Evolutionary conservation across 2,329 filamentous ascomycete genomes (phyloP).

Genomic region (Paecilomyces sp.): DNA sequence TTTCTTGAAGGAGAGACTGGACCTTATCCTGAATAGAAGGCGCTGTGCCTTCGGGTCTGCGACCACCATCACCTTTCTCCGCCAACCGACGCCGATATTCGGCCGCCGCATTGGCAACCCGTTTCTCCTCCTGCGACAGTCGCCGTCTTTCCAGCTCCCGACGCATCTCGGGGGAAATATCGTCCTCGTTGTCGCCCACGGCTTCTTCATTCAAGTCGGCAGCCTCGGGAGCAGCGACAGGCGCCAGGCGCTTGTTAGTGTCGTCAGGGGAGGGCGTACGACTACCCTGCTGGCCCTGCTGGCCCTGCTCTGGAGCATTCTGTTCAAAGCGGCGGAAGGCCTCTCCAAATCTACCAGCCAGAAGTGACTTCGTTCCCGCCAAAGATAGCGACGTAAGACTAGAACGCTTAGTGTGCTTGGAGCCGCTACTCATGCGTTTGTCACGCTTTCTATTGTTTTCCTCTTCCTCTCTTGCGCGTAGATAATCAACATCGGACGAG

Average conservation of each 20-base stretch:
- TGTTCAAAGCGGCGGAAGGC: constrained; percentile 88
- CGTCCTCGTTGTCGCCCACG: constrained; percentile 60
- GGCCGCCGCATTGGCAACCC: constrained; percentile 80
- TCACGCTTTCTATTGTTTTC: constrained; percentile 53
- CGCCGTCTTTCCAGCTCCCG: constrained; percentile 79
- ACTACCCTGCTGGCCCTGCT: constrained; percentile 2
- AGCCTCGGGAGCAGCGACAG: constrained; percentile 69
- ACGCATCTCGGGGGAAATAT: constrained; percentile 77
- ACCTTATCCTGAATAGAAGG: constrained; percentile 89
- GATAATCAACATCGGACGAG: constrained; percentile 72
- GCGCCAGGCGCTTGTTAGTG: constrained; percentile 48
- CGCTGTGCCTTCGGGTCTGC: constrained; percentile 53
- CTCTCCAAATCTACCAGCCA: constrained; percentile 86
- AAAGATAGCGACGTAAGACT: constrained; percentile 64
- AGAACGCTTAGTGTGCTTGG: constrained; percentile 62
- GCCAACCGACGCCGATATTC: constrained; percentile 76
- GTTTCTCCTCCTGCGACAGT: constrained; percentile 78
- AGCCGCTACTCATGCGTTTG: constrained; percentile 49
- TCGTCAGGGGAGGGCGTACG: constrained; percentile 36
- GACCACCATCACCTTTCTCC: constrained; percentile 48
- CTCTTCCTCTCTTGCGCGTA: constrained; percentile 65
- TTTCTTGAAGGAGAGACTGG: constrained; percentile 73
- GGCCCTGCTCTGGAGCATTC: constrained; percentile 32
- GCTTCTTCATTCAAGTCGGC: constrained; percentile 63
- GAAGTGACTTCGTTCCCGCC: constrained; percentile 68